phyloP scores from a whole-genome alignment of 768 basidiomycete species.

The Boletus sp. region DNA sequence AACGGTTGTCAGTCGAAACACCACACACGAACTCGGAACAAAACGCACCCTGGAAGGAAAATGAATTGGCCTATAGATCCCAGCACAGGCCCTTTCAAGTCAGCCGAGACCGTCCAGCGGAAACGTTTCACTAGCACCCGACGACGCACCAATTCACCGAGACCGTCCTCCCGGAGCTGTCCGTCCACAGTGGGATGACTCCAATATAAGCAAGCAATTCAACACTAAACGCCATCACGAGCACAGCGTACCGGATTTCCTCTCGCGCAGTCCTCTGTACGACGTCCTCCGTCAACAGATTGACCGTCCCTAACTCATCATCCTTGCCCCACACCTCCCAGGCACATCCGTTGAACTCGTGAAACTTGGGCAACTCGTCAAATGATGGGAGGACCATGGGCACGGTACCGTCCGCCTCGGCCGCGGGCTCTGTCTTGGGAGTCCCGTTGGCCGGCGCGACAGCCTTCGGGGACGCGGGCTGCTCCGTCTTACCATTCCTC shows the following conservation, averaged over 20 bases:
- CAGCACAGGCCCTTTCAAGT: neutral
- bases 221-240: neutral
- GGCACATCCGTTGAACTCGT: slow-evolving; percentile 53
- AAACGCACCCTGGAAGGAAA: slow-evolving; percentile 56
- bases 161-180: slow-evolving; percentile 50
- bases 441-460: neutral
- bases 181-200: neutral
- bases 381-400: slow-evolving; percentile 39
- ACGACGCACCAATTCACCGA: slow-evolving; percentile 58
- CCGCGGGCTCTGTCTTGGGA: neutral
- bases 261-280: slow-evolving; percentile 54
- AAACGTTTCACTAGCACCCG: too few species aligned
- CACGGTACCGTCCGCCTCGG: slow-evolving; percentile 7
- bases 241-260: slow-evolving; percentile 49
- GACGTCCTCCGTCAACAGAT: slow-evolving; percentile 60
- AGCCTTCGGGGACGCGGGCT: neutral
- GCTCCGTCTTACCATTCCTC: slow-evolving; percentile 8
- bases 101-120: neutral
- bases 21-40: neutral
- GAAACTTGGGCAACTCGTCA: slow-evolving; percentile 45
- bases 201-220: neutral
- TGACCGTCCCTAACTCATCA: slow-evolving; percentile 66
- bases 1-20: neutral
- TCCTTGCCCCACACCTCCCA: slow-evolving; percentile 67
- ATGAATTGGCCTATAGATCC: slow-evolving; percentile 52